Evolutionary conservation across 148 eudicot species (phyloP).

Genomic region (Chenopodium formosanum): DNA sequence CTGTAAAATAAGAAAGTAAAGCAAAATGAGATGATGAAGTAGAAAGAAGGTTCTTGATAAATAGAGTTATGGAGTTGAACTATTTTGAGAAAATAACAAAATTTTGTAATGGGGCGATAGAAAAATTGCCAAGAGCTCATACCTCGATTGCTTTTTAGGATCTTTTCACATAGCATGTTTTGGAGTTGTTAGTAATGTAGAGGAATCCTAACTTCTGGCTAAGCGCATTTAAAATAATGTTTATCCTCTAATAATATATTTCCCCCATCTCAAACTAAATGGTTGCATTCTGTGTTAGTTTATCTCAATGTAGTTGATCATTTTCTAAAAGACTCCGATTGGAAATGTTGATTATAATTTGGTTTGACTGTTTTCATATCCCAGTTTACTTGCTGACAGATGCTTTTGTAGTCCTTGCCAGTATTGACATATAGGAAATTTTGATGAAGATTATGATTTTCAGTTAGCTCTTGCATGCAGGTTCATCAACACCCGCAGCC

Average conservation of each 20-base stretch:
- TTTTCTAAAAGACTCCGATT: too few relatives aligned
- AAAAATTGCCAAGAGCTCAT: background rate
- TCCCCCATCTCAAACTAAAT: too few relatives aligned
- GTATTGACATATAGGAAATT: background rate
- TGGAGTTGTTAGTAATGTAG: too few relatives aligned
- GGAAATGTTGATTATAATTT: too few relatives aligned
- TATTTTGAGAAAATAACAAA: background rate
- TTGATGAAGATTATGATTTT: conserved; percentile 9
- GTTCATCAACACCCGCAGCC: conserved; percentile 79
- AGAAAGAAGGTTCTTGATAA: background rate
- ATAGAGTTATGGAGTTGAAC: background rate
- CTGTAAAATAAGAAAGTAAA: background rate
- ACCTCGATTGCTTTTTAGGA: too few relatives aligned
- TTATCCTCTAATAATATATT: too few relatives aligned
- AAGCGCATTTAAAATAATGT: too few relatives aligned
- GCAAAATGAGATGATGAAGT: background rate
- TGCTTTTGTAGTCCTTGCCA: background rate
- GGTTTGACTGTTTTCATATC: too few relatives aligned
- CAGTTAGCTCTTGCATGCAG: conserved; percentile 28
- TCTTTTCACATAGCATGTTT: too few relatives aligned
- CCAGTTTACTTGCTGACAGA: background rate
- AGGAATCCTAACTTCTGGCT: too few relatives aligned
- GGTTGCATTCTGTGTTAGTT: too few relatives aligned
- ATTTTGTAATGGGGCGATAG: background rate
- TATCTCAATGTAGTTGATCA: too few relatives aligned